Base-by-base conservation (phyloP, 208 protist species). In the Acanthamoeba healyi region DNA sequence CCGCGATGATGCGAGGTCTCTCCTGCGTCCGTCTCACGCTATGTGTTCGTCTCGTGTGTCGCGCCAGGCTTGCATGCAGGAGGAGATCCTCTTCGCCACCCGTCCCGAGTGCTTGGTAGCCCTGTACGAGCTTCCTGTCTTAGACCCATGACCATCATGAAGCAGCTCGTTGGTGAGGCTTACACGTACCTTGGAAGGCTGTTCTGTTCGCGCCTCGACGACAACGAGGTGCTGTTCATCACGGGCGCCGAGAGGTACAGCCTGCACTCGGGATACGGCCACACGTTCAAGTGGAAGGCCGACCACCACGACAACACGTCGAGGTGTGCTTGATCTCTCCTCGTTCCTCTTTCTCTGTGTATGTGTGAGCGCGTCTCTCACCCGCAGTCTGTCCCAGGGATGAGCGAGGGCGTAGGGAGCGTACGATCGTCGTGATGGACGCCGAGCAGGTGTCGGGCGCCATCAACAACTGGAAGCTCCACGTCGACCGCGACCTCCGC, bases 61-160 rank as follows among this genome's bases (percentile, higher is more conserved):
- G 36, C 34, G 17, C 42, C 38, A 58, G 49, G 98, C 97, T 22
- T 98, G 97, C 91, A 97, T 98, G 19, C 98, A 98, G 95, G 98
- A 98, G 90, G 98, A 98, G 82, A 98, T 98, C 77, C 95, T 97
- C 38, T 98, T 99, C 93, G 93, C 97, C 6, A 95, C 97, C 6
- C 96, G 94, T 7, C 98, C 98, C 7, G 98, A 98, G 94, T 94
- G 98, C 29, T 82, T 98, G 24, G 84, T 98, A 24, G 95, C 97
- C 2, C 84, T 96, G 40, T 82, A 42, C 61, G 61, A 6, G 77
- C 19, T 93, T 51, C 32, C 88, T 58, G 19, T 90, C n/a, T n/a
- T n/a, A n/a, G n/a, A n/a, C n/a, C n/a, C n/a, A n/a, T n/a, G n/a
- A n/a, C n/a, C n/a, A n/a, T n/a, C n/a, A n/a, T n/a, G n/a, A n/a